Evolutionary conservation across 2,329 filamentous ascomycete genomes (phyloP), one percentile per base, ranked within the genome.

Genomic region (Aphanocladium album): DNA sequence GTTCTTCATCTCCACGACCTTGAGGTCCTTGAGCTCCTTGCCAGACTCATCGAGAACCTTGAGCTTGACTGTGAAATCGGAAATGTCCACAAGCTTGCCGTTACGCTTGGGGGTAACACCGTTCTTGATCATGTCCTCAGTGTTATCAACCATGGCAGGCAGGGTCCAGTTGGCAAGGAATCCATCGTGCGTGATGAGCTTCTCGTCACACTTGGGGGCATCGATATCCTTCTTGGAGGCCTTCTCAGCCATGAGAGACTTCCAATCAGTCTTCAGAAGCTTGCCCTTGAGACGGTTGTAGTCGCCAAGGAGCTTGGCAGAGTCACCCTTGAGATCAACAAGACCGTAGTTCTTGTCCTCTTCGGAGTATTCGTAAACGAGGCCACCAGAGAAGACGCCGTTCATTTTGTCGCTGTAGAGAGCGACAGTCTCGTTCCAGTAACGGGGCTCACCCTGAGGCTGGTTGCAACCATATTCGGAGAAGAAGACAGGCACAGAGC

Each of bases 121-220:
- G 53, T 89, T 85, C 66, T 90, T 80, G 71, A 97, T 93, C 69
- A 96, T 80, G 50, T 83, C 80, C 63, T 87, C 79, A 43, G 86
- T 87, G 65, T 87, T 89, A 4, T 83, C 78, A 14, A 91, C 91
- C 6, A 85, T 79, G 3, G 70, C 76, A 52, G 89, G 93, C 61
- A 96, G 78, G 50, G 87, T 88, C 78, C 96, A 98, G 80, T 91
- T 89, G 73, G 78, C 87, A 74, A 83, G 83, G 80, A 96, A 96
- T 63, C 81, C 83, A 62, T 81, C 76, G 64, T 79, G 78, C 62
- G 78, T 81, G 76, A 97, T 93, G 58, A 96, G 79, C 62, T 78
- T 81, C 35, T 79, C 62, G 64, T 77, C 77, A 79, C 93, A 97
- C 60, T 75, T 79, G 37, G 89, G 87, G 3, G 89, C 65, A 49